Conservation (phyloP, 1,139 yeast genomes). For the Ogataea hybrid region DNA sequence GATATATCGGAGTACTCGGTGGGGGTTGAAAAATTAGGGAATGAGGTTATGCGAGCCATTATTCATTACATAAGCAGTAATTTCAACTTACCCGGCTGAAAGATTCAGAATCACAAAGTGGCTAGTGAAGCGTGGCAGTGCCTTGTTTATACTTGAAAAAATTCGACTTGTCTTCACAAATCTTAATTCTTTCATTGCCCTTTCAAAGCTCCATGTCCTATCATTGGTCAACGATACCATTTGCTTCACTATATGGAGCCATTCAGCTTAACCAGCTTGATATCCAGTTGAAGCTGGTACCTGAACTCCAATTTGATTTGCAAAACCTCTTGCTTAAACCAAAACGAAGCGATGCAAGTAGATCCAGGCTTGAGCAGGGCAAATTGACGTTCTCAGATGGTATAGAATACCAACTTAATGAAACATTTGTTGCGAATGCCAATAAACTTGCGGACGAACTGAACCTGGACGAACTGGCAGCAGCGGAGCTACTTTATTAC, state of each 20-base stretch:
- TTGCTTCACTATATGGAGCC: constrained; percentile 32
- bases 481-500: constrained; percentile 55
- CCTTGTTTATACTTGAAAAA: constrained; percentile 7
- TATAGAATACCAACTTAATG: constrained; percentile 45
- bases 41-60: not conserved
- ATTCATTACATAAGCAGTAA: not conserved
- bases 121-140: constrained; percentile 9
- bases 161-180: not conserved
- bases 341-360: constrained; percentile 49
- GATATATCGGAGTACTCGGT: constrained; percentile 11
- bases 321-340: constrained; percentile 47
- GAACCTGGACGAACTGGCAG: constrained; percentile 64
- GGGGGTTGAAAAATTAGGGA: not conserved
- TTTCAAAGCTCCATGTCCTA: constrained; percentile 3
- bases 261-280: constrained; percentile 35
- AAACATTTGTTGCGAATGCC: constrained; percentile 50
- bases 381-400: constrained; percentile 50
- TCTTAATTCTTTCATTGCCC: not conserved
- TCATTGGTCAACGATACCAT: constrained; percentile 35
- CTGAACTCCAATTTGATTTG: constrained; percentile 46
- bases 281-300: constrained; percentile 19
- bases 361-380: constrained; percentile 54
- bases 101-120: not conserved
- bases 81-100: constrained; percentile 6
- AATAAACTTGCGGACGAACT: constrained; percentile 60